phyloP scores from a whole-genome alignment of 257 asterid genomes.

The Hygrophila difformis region DNA sequence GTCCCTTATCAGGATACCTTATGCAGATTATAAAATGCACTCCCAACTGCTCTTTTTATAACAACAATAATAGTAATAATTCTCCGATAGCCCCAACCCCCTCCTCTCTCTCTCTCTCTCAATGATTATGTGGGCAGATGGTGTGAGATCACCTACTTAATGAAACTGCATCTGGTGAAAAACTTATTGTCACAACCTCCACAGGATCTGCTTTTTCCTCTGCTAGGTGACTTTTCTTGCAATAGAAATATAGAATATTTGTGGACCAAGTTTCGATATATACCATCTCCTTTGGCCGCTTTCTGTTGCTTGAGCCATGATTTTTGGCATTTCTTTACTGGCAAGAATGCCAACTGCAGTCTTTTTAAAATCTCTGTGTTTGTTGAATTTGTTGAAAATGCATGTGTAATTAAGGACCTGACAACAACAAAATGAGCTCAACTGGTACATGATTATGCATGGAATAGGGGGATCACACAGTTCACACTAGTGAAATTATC shows the following conservation, averaged over 20 bases:
- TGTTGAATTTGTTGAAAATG: neutral
- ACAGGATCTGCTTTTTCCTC: too few relatives aligned
- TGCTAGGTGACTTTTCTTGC: constrained; percentile 1
- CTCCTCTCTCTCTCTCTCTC: neutral
- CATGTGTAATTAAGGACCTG: neutral
- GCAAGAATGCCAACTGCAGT: constrained; percentile 15
- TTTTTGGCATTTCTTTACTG: constrained; percentile 22
- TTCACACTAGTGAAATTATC: neutral
- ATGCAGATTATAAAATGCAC: too few relatives aligned
- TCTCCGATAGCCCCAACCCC: too few relatives aligned
- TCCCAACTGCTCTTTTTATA: neutral
- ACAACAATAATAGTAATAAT: neutral
- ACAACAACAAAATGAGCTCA: neutral
- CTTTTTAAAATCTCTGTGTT: neutral
- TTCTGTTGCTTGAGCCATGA: constrained; percentile 15
- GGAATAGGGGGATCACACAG: too few relatives aligned
- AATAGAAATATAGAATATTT: constrained; percentile 17
- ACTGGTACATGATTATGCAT: neutral
- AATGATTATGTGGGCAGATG: neutral
- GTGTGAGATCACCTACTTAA: neutral
- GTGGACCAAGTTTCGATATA: constrained; percentile 4
- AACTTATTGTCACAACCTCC: neutral
- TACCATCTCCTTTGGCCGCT: neutral
- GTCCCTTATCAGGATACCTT: too few relatives aligned
- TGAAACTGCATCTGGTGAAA: neutral